Base-by-base conservation (phyloP, 805 yeast species). In the Candida saitoana region DNA sequence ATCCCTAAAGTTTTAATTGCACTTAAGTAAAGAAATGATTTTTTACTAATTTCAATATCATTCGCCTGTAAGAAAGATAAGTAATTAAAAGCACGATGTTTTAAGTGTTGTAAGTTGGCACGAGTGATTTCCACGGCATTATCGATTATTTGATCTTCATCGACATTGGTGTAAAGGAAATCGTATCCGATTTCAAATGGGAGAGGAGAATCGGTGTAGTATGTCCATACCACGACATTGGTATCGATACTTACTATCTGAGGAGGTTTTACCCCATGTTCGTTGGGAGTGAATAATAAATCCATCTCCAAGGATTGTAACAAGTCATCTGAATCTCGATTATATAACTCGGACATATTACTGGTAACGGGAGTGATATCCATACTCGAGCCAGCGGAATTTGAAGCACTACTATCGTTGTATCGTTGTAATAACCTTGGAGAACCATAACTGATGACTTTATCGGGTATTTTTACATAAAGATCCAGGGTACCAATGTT, bases 181-280 rank as follows among this genome's bases (percentile, higher is more conserved):
- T 70, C 75, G 41, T 67, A 68, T 8, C 63, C 67, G 16, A 70
- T 46, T 19, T 59, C 56, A 36, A 65, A 50, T 4, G 73, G 74
- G 22, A 70, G 49, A 3, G 74, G 73, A 41, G 60, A 68, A 18
- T 67, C 72, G 3, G 73, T 56, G 32, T 56, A 51, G 48, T 62
- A 67, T 1, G 74, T 50, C 74, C 74, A 69, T 12, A 66, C 57
- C 2, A 69, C 65, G 5, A 69, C 50, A 43, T 65, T 68, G 16
- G 56, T 44, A 11, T 68, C 74, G 12, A 70, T 52, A 43, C 44
- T 51, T 14, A 57, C 49, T 14, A 70, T 63, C 7, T 44, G 49
- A 1, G 74, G 75, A 0, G 73, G 73, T 36, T 46, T 48, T 12
- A 47, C 30, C 2, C 48, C 40, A 4, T 49, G 43, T 15, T 58